Evolutionary conservation across 129 eudicot species (phyloP).

Genomic region (Helianthus tuberosus): DNA sequence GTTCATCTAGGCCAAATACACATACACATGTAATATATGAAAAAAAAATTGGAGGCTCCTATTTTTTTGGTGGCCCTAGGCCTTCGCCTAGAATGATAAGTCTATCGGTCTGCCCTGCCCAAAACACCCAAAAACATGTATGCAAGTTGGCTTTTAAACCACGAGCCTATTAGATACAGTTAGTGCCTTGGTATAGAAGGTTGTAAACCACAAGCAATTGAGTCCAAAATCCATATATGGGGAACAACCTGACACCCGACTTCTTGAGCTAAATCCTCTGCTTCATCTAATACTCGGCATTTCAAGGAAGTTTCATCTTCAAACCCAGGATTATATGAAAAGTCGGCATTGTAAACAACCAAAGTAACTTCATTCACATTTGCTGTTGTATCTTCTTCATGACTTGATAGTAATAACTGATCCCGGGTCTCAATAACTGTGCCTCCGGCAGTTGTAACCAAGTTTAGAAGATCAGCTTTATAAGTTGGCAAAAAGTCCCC

Average conservation of each 20-base stretch:
- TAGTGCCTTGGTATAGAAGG: slow-evolving; percentile 4
- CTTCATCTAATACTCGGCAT: slow-evolving; percentile 43
- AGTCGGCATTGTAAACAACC: slow-evolving; percentile 55
- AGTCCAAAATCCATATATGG: slow-evolving; percentile 78
- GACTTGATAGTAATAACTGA: slow-evolving; percentile 24
- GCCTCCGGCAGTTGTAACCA: slow-evolving; percentile 66
- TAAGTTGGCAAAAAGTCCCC: slow-evolving; percentile 60
- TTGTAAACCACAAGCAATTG: slow-evolving; percentile 53
- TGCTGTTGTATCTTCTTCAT: not conserved
- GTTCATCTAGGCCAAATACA: too few relatives aligned
- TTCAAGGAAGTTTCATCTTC: slow-evolving; percentile 33
- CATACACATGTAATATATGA: too few relatives aligned
- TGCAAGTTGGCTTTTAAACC: not conserved
- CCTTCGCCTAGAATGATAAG: too few relatives aligned
- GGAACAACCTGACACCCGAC: slow-evolving; percentile 38
- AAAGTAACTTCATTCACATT: slow-evolving; percentile 24
- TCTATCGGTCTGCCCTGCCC: too few relatives aligned
- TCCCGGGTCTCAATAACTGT: slow-evolving; percentile 37
- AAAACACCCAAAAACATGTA: not conserved
- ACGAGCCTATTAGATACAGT: not conserved
- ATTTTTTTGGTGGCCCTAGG: too few relatives aligned
- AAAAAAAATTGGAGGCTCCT: too few relatives aligned
- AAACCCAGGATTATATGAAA: slow-evolving; percentile 26
- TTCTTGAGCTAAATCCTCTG: slow-evolving; percentile 53
- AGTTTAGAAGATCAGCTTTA: slow-evolving; percentile 43